phyloP scores from a whole-genome alignment of 2,329 filamentous ascomycete genomes.

The Aspergillus ruber region DNA sequence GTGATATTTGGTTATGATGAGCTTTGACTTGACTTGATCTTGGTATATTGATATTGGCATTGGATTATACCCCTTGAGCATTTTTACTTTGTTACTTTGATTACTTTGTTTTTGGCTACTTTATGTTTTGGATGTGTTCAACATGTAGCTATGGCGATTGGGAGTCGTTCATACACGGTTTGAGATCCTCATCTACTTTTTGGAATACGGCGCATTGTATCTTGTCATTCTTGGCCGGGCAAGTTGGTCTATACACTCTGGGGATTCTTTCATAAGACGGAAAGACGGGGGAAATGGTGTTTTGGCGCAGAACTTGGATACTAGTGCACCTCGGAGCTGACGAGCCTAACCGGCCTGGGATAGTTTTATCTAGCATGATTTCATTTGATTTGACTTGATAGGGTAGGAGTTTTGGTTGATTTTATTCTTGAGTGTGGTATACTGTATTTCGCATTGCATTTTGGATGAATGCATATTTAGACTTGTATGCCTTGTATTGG shows the following conservation, averaged over 20 bases:
- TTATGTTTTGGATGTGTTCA: background rate
- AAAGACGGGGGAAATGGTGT: background rate
- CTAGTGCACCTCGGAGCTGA: background rate
- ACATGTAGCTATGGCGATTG: background rate
- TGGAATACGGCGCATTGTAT: background rate
- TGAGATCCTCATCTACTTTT: background rate
- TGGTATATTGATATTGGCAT: background rate
- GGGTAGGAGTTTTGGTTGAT: background rate
- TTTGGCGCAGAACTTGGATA: background rate
- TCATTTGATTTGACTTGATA: background rate
- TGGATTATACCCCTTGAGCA: constrained; percentile 1
- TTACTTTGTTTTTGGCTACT: background rate
- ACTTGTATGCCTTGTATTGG: too few species aligned
- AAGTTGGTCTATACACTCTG: background rate
- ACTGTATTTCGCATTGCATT: too few species aligned
- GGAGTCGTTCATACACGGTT: background rate
- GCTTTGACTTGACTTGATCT: background rate
- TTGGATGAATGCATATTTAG: too few species aligned
- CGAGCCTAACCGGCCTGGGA: background rate
- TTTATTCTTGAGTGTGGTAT: background rate
- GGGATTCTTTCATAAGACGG: background rate
- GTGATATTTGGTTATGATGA: constrained; percentile 75
- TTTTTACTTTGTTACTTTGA: constrained; percentile 1
- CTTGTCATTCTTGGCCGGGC: background rate
- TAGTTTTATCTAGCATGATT: background rate